Evolutionary conservation across 192 early-diverging fungal genomes (phyloP).

Genomic region (Coemansia erecta): DNA sequence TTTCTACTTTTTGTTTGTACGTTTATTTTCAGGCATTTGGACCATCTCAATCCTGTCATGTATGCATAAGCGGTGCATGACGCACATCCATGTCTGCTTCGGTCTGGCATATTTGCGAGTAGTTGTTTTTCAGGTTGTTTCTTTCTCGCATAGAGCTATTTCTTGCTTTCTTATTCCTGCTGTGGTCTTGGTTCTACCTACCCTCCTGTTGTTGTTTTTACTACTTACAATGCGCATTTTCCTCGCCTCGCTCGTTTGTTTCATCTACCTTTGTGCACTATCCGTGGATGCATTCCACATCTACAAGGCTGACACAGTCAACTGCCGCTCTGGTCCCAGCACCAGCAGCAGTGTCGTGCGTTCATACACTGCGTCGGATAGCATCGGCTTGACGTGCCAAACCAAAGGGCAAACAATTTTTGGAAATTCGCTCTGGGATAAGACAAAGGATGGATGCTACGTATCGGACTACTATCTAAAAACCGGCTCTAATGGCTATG

Average conservation of each 20-base stretch:
- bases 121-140: no score
- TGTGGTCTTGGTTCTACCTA: no score
- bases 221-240: no score
- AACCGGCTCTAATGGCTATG: conserved; percentile 33
- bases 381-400: conserved; percentile 26
- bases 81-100: no score
- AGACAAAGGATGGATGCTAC: conserved; percentile 49
- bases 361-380: conserved; percentile 4
- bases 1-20: not conserved
- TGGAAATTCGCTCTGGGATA: conserved; percentile 47
- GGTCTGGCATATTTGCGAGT: no score
- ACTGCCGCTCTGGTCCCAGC: conserved; percentile 15
- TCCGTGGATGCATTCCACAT: conserved; percentile 12
- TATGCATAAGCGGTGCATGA: no score
- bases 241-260: no score
- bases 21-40: not conserved
- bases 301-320: conserved; percentile 16
- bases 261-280: no score
- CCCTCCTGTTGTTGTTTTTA: no score
- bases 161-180: no score
- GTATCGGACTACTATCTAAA: conserved; percentile 49
- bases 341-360: conserved; percentile 3
- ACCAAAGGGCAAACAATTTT: conserved; percentile 21
- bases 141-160: no score
- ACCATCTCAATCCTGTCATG: not conserved